phyloP scores from a whole-genome alignment of 352 stramenopile species.

The Phytophthora capsici region DNA sequence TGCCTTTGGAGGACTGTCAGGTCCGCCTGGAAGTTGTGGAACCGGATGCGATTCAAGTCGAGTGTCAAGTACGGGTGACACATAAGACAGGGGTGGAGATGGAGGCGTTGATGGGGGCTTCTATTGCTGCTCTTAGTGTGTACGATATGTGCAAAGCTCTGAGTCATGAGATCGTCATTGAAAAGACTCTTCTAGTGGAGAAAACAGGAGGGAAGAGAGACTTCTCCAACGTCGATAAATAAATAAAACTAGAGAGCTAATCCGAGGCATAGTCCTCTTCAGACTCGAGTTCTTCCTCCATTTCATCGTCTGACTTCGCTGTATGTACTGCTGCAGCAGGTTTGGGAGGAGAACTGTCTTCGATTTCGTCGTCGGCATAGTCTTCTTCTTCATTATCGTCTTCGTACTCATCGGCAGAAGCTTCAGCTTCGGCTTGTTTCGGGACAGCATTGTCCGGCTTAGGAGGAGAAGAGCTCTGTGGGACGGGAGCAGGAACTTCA shows the following conservation, averaged over 20 bases:
- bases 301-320: conserved; percentile 34
- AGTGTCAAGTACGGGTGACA: conserved; percentile 91
- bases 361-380: conserved; percentile 33
- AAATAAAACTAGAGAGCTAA: conserved; percentile 6
- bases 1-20: conserved; percentile 92
- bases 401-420: conserved; percentile 31
- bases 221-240: conserved; percentile 34
- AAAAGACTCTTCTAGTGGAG: conserved; percentile 85
- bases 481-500: conserved; percentile 12
- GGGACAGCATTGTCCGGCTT: background rate
- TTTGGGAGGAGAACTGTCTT: conserved; percentile 25
- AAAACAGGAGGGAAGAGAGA: conserved; percentile 94
- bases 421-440: background rate
- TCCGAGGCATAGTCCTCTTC: conserved; percentile 75
- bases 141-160: conserved; percentile 99
- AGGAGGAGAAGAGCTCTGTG: background rate
- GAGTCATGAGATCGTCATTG: conserved; percentile 95
- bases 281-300: conserved; percentile 46
- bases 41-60: conserved; percentile 74
- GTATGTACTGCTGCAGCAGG: background rate
- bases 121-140: conserved; percentile 94
- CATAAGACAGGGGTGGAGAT: conserved; percentile 97
- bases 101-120: conserved; percentile 95
- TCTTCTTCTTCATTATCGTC: conserved; percentile 35
- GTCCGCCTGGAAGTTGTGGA: conserved; percentile 76